Evolutionary conservation across 2,329 filamentous ascomycete genomes (phyloP).

Genomic region (Talaromyces sp.): DNA sequence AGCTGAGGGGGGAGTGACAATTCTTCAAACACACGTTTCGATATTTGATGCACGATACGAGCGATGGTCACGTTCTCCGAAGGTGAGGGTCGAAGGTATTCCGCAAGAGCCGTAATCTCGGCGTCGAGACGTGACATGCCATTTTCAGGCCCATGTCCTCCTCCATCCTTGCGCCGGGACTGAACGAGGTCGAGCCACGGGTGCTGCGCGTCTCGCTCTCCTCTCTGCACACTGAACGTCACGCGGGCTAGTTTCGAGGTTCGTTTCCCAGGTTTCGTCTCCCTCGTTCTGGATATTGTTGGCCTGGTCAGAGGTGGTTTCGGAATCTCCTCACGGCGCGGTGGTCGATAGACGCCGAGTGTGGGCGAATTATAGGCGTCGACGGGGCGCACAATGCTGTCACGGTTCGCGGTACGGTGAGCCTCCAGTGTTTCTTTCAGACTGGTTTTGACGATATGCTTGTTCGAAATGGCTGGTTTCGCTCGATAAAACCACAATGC

Average conservation of each 20-base stretch:
- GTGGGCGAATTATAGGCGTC: conserved; percentile 11
- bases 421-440: conserved; percentile 35
- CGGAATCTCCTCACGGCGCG: conserved; percentile 1
- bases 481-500: neutral
- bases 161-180: conserved; percentile 1
- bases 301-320: neutral
- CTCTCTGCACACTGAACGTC: conserved; percentile 12
- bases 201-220: conserved; percentile 15
- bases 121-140: conserved; percentile 27
- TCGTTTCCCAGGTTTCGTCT: neutral
- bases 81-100: conserved; percentile 38
- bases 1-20: conserved; percentile 32
- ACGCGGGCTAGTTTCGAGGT: neutral
- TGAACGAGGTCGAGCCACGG: conserved; percentile 30
- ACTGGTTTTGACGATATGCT: conserved; percentile 25
- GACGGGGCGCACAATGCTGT: conserved; percentile 28
- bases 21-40: conserved; percentile 20
- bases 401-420: conserved; percentile 34
- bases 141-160: conserved; percentile 20
- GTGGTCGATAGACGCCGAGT: conserved; percentile 14
- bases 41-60: conserved; percentile 21
- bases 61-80: conserved; percentile 33
- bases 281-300: neutral
- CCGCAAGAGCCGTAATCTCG: conserved; percentile 44
- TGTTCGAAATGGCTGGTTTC: conserved; percentile 13